These are phyloP conservation scores for Phytophthora vignae DNA, from an alignment of 352 stramenopile species.

Conservation along the genomic window DNA sequence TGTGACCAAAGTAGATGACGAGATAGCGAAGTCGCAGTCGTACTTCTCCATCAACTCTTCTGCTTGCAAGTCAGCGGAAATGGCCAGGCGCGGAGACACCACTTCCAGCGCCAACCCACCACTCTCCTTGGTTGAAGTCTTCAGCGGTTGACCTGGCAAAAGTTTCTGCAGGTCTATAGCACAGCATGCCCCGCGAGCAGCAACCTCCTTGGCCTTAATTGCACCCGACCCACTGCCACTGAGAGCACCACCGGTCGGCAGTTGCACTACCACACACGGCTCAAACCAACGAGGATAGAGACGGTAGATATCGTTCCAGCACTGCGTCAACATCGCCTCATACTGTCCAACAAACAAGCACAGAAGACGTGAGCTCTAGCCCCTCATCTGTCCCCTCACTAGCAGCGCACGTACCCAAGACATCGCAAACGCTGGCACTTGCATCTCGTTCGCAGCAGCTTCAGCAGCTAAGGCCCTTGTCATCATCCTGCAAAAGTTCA, in stretches of 20 bases:
- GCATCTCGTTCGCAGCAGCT: constrained; percentile 16
- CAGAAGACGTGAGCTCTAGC: background rate
- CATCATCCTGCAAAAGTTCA: constrained; percentile 37
- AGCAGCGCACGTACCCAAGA: constrained; percentile 36
- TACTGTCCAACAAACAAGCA: constrained; percentile 36
- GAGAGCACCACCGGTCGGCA: constrained; percentile 21
- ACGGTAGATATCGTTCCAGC: constrained; percentile 67
- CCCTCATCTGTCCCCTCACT: background rate
- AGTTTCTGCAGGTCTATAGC: constrained; percentile 21
- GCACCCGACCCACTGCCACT: background rate
- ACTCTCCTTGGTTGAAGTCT: constrained; percentile 15
- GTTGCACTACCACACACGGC: constrained; percentile 38
- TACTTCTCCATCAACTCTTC: constrained; percentile 71
- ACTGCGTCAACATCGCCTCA: constrained; percentile 45
- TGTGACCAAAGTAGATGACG: constrained; percentile 68
- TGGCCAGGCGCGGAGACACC: constrained; percentile 34
- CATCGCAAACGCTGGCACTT: constrained; percentile 26
- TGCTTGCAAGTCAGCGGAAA: constrained; percentile 67
- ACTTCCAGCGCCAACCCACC: constrained; percentile 22
- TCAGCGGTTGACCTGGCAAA: constrained; percentile 20
- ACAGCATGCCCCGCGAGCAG: constrained; percentile 36
- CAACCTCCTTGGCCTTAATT: constrained; percentile 61
- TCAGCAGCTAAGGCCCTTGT: constrained; percentile 25
- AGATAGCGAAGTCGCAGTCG: constrained; percentile 77
- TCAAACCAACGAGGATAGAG: constrained; percentile 77